Conservation (phyloP, 2,329 filamentous ascomycete genomes). For the Penicillium sp. region DNA sequence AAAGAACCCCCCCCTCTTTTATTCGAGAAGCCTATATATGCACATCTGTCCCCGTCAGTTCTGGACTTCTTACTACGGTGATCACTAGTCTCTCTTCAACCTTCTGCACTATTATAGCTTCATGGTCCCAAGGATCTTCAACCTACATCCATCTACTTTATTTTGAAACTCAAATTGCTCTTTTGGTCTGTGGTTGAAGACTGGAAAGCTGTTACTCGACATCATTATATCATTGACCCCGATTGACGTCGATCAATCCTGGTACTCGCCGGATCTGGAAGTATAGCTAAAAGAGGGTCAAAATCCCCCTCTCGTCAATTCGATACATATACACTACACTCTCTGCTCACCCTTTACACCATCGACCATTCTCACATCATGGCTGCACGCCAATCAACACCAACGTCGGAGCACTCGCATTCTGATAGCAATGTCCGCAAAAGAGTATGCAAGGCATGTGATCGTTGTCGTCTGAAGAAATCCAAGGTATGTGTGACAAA, state of each 20-base stretch:
- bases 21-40: constrained; percentile 1
- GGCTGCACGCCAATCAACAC: constrained; percentile 42
- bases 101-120: background rate
- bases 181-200: background rate
- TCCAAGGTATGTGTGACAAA: constrained; percentile 55
- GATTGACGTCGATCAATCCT: constrained; percentile 26
- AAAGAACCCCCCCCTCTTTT: constrained; percentile 1
- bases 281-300: constrained; percentile 19
- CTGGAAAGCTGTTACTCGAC: constrained; percentile 5
- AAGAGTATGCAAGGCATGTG: constrained; percentile 66
- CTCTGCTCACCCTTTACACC: constrained; percentile 2
- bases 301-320: background rate
- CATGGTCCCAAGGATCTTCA: background rate
- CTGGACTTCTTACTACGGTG: background rate
- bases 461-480: constrained; percentile 65
- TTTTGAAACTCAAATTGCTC: constrained; percentile 13
- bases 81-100: too few relatives aligned
- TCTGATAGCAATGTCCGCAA: constrained; percentile 55
- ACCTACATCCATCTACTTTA: constrained; percentile 5
- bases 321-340: background rate
- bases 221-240: constrained; percentile 30
- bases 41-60: background rate
- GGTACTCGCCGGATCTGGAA: constrained; percentile 21
- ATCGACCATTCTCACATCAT: constrained; percentile 27
- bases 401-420: constrained; percentile 41